Conservation (phyloP, 2,329 filamentous ascomycete species). For the Colletotrichum tropicale region DNA sequence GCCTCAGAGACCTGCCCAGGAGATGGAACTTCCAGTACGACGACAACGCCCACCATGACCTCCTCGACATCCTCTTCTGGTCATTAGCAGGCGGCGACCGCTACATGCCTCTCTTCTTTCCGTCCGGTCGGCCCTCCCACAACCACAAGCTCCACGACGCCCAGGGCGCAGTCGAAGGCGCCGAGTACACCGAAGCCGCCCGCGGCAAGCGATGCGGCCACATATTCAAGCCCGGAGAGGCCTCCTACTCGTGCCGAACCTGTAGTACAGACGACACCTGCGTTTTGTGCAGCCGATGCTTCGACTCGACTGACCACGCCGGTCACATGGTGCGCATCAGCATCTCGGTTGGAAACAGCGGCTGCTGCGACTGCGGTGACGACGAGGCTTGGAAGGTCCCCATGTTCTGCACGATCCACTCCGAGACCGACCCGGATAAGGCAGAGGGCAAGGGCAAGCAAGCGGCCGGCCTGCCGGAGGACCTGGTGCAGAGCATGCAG, state of each 20-base stretch:
- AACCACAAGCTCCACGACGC: slow-evolving; percentile 82
- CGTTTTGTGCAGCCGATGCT: slow-evolving; percentile 91
- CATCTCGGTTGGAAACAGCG: slow-evolving; percentile 88
- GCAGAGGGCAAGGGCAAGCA: slow-evolving; percentile 67
- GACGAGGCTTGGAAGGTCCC: slow-evolving; percentile 91
- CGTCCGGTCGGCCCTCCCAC: slow-evolving; percentile 69
- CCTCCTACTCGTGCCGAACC: slow-evolving; percentile 91
- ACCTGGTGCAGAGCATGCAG: slow-evolving; percentile 77
- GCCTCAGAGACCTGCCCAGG: slow-evolving; percentile 78
- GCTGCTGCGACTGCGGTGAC: slow-evolving; percentile 97
- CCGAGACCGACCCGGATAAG: slow-evolving; percentile 56
- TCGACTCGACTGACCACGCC: slow-evolving; percentile 92
- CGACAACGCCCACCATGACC: slow-evolving; percentile 70
- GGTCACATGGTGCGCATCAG: slow-evolving; percentile 91
- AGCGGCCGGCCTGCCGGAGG: slow-evolving; percentile 68
- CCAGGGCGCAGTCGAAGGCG: slow-evolving; percentile 90
- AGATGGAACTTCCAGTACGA: slow-evolving; percentile 78
- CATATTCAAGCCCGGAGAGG: slow-evolving; percentile 94
- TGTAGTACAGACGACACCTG: slow-evolving; percentile 96
- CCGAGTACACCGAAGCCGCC: slow-evolving; percentile 91
- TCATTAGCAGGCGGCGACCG: slow-evolving; percentile 80
- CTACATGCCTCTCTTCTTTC: slow-evolving; percentile 82
- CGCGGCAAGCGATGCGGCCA: slow-evolving; percentile 94
- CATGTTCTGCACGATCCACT: slow-evolving; percentile 93
- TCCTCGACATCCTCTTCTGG: slow-evolving; percentile 83